These are phyloP conservation scores for Rehmannia glutinosa DNA, from an alignment of 257 asterid genomes.

Conservation along the genomic window DNA sequence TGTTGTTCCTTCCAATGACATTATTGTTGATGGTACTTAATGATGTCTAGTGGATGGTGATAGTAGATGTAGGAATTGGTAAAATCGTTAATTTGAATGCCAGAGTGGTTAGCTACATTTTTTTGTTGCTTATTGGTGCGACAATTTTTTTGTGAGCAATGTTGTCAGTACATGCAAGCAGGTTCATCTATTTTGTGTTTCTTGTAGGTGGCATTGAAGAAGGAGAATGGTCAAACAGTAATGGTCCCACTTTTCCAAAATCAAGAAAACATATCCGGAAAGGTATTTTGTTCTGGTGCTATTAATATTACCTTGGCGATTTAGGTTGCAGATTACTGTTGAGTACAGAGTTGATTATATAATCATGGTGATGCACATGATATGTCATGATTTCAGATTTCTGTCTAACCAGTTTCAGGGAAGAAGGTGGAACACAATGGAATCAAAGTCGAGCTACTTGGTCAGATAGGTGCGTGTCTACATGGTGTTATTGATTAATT, in stretches of 20 bases:
- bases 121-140: background rate
- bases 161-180: background rate
- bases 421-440: conserved; percentile 88
- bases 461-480: conserved; percentile 66
- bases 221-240: conserved; percentile 40
- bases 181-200: background rate
- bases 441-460: conserved; percentile 86
- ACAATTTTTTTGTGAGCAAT: background rate
- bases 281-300: conserved; percentile 13
- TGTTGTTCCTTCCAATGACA: background rate
- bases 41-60: background rate
- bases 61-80: background rate
- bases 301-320: background rate
- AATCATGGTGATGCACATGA: conserved; percentile 5
- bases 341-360: background rate
- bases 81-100: background rate
- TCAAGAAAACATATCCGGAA: conserved; percentile 39
- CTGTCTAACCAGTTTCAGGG: conserved; percentile 69
- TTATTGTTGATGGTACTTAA: background rate
- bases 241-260: conserved; percentile 39
- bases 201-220: conserved; percentile 34
- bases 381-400: conserved; percentile 42
- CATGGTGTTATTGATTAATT: background rate
- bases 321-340: background rate
- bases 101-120: background rate